Evolutionary conservation across 176 grass and related monocot species (phyloP).

Genomic region (Oryza coarctata): DNA sequence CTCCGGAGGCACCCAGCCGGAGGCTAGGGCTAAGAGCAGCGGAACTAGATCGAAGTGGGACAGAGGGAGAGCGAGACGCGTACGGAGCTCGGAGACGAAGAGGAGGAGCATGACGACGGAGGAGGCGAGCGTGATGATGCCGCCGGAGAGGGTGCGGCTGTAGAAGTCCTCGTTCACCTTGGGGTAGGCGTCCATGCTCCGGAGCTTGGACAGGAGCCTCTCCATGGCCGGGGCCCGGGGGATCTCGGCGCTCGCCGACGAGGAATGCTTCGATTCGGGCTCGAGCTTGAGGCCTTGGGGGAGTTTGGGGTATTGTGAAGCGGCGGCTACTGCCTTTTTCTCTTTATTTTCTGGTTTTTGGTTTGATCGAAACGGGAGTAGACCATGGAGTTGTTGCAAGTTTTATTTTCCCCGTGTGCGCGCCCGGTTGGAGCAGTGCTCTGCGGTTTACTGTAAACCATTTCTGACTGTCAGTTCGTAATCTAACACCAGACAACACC

Average conservation of each 20-base stretch:
- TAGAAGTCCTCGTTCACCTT: conserved; percentile 98
- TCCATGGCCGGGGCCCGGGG: conserved; percentile 55
- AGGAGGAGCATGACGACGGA: conserved; percentile 79
- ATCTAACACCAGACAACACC: too few relatives aligned
- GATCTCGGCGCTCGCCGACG: conserved; percentile 3
- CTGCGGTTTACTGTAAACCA: neutral
- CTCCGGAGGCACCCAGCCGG: neutral
- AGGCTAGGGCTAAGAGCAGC: neutral
- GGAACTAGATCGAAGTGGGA: conserved; percentile 1
- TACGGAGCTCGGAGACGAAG: conserved; percentile 91
- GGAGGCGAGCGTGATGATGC: conserved; percentile 75
- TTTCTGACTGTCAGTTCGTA: too few relatives aligned
- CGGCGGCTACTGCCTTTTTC: neutral
- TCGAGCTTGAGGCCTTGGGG: neutral
- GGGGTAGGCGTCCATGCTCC: conserved; percentile 78
- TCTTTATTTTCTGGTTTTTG: neutral
- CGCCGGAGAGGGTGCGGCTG: conserved; percentile 85
- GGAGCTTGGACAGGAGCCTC: conserved; percentile 62
- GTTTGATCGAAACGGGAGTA: conserved; percentile 29
- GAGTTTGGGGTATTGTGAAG: neutral
- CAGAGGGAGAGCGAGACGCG: neutral
- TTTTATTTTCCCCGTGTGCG: neutral
- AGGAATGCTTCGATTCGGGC: neutral
- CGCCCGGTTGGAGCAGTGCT: neutral
- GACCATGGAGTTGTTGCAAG: neutral